A percentile compares a stretch with the other conserved stretches of the same genome.
Evolutionary conservation across 768 basidiomycete genomes (phyloP).

Genomic region (Coprinopsis sp.): DNA sequence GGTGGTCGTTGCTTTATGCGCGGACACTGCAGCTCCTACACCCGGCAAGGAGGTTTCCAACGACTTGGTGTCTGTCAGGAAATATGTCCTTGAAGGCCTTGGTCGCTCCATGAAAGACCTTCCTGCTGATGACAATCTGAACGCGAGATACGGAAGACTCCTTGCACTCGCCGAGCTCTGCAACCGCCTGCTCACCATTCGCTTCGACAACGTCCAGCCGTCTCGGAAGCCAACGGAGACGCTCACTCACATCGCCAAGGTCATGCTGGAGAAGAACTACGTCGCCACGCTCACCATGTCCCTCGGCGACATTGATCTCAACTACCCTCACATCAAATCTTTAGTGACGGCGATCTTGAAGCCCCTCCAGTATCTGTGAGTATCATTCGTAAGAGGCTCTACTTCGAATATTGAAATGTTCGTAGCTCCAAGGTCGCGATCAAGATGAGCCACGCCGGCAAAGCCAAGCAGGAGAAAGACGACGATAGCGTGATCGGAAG

Average conservation of each 20-base stretch:
- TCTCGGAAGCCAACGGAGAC: slow-evolving; percentile 57
- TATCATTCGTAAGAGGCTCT: slow-evolving; percentile 7
- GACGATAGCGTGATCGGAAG: slow-evolving; percentile 35
- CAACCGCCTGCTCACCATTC: slow-evolving; percentile 78
- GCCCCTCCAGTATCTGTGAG: slow-evolving; percentile 87
- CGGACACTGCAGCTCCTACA: slow-evolving; percentile 64
- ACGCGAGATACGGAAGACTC: slow-evolving; percentile 82
- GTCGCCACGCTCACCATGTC: slow-evolving; percentile 85
- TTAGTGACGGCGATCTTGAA: slow-evolving; percentile 85
- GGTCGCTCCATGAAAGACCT: slow-evolving; percentile 84
- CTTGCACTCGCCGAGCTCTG: slow-evolving; percentile 85
- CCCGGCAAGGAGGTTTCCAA: slow-evolving; percentile 73
- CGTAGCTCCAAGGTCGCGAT: slow-evolving; percentile 91
- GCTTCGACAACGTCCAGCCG: slow-evolving; percentile 53
- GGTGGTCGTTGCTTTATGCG: slow-evolving; percentile 88
- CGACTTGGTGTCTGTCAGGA: slow-evolving; percentile 86
- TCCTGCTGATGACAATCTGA: slow-evolving; percentile 51
- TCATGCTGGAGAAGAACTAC: slow-evolving; percentile 98
- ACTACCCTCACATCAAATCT: slow-evolving; percentile 86
- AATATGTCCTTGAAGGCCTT: slow-evolving; percentile 86
- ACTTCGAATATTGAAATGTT: slow-evolving; percentile 7
- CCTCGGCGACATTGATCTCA: slow-evolving; percentile 89
- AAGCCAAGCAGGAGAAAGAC: slow-evolving; percentile 39
- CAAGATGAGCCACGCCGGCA: slow-evolving; percentile 85
- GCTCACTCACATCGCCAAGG: slow-evolving; percentile 90